Evolutionary conservation across 495 filamentous ascomycete genomes (phyloP).

Genomic region (Bacidia gigantensis): DNA sequence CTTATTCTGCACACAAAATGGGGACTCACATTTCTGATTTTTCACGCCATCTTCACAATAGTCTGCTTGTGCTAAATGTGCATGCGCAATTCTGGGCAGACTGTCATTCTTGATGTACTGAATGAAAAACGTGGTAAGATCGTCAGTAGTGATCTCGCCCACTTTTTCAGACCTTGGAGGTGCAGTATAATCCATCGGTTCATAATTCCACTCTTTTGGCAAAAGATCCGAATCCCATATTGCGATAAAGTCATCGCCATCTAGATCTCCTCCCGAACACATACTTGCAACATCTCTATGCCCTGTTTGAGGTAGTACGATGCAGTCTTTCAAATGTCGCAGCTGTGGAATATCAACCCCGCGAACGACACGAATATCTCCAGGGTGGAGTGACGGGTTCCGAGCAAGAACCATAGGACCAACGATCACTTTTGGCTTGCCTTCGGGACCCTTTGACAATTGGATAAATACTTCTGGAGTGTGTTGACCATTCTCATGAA

Average conservation of each 20-base stretch:
- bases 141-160: constrained; percentile 46
- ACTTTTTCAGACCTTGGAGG: constrained; percentile 37
- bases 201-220: constrained; percentile 51
- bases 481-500: constrained; percentile 28
- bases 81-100: constrained; percentile 63
- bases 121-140: constrained; percentile 77
- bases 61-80: constrained; percentile 74
- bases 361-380: constrained; percentile 76
- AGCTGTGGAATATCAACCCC: constrained; percentile 67
- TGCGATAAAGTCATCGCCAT: constrained; percentile 90
- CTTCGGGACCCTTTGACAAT: constrained; percentile 39
- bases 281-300: constrained; percentile 79
- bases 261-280: constrained; percentile 92
- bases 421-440: constrained; percentile 49
- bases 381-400: constrained; percentile 89
- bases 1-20: too few relatives aligned
- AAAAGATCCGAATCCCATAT: constrained; percentile 79
- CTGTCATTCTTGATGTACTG: constrained; percentile 86
- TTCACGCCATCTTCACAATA: constrained; percentile 45
- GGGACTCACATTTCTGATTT: constrained; percentile 49
- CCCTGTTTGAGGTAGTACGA: constrained; percentile 74
- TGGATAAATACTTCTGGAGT: constrained; percentile 88
- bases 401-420: constrained; percentile 75
- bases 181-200: constrained; percentile 59
- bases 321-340: constrained; percentile 63